Conservation (phyloP, 257 asterid species). For the Penstemon eatonii region DNA sequence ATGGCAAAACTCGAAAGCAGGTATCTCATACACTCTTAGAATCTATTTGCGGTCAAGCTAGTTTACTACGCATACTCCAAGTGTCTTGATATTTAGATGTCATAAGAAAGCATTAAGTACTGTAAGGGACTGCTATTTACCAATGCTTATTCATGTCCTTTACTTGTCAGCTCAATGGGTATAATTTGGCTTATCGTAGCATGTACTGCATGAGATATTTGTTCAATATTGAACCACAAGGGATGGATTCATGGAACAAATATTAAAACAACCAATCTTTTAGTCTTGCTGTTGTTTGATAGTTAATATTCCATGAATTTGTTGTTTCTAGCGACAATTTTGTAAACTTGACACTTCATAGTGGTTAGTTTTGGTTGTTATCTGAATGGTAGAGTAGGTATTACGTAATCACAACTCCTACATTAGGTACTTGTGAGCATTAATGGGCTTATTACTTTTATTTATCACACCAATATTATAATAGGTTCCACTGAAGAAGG, state of each 20-base stretch:
- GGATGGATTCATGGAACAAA: slow-evolving; percentile 9
- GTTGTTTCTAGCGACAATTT: slow-evolving; percentile 1
- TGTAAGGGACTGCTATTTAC: neutral
- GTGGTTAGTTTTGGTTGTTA: slow-evolving; percentile 16
- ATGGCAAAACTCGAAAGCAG: slow-evolving; percentile 85
- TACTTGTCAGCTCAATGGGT: slow-evolving; percentile 13
- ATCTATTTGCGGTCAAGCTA: neutral
- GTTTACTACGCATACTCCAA: neutral
- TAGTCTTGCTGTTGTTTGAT: neutral
- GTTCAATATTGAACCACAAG: neutral
- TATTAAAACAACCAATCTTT: neutral
- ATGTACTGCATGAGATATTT: slow-evolving; percentile 1
- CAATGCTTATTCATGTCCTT: slow-evolving; percentile 6
- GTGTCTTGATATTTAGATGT: slow-evolving; percentile 12
- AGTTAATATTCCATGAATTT: neutral
- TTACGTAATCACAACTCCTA: neutral
- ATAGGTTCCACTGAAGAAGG: slow-evolving; percentile 63
- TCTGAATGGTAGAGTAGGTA: slow-evolving; percentile 4
- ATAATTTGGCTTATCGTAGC: slow-evolving; percentile 15
- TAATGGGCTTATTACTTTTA: neutral
- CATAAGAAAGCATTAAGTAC: neutral
- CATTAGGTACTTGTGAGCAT: neutral
- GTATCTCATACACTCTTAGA: slow-evolving; percentile 35
- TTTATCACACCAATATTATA: neutral
- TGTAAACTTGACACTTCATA: slow-evolving; percentile 9